Conservation (phyloP, 164 flowering plant genomes). For the Vitis cinerea region DNA sequence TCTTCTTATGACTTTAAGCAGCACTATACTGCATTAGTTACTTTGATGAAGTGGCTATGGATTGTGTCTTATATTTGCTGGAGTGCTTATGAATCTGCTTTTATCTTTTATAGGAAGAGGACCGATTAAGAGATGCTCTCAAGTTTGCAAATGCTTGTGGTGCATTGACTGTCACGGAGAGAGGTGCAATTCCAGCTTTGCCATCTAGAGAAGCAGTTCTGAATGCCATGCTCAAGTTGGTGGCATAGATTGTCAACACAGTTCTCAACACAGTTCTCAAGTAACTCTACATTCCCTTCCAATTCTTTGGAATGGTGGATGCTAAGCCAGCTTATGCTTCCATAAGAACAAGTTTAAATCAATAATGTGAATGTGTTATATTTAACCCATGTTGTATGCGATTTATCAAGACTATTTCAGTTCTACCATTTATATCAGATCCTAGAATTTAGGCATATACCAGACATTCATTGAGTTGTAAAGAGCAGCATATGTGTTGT, state of each 20-base stretch:
- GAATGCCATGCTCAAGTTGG: slow-evolving; percentile 44
- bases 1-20: too few relatives aligned
- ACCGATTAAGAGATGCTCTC: slow-evolving; percentile 67
- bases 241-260: slow-evolving; percentile 20
- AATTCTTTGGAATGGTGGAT: background rate
- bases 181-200: slow-evolving; percentile 96
- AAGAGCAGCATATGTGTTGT: too few relatives aligned
- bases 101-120: slow-evolving; percentile 52
- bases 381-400: background rate
- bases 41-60: too few relatives aligned
- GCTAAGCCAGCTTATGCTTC: background rate
- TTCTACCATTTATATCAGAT: too few relatives aligned
- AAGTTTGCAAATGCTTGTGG: slow-evolving; percentile 89
- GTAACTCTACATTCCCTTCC: background rate
- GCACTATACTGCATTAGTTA: too few relatives aligned
- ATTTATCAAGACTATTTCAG: background rate
- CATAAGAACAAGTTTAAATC: background rate
- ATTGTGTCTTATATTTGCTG: background rate
- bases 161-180: slow-evolving; percentile 81
- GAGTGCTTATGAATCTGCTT: background rate
- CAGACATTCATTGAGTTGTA: too few relatives aligned
- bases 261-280: background rate
- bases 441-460: too few relatives aligned
- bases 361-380: background rate
- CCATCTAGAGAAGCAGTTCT: slow-evolving; percentile 67